Base-by-base conservation (phyloP, 768 basidiomycete genomes). In the Phaffia tasmanica region DNA sequence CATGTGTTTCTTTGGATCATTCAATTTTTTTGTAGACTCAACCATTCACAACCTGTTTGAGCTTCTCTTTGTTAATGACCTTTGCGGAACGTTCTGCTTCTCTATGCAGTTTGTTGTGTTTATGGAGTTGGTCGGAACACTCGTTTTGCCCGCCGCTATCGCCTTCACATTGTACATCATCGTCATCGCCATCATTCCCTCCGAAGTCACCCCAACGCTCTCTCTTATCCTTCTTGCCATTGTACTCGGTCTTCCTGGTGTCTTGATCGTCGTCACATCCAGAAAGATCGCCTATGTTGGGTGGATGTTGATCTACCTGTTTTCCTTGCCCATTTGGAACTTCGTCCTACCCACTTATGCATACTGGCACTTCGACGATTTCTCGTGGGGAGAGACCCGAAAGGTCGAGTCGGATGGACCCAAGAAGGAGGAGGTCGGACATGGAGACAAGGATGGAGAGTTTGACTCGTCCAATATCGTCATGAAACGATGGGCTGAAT, bases 21-120 rank as follows among this genome's bases (percentile, higher is more conserved):
- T 46, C 6, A 16, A 54, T 5, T 42, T 25, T 57, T 23, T 1
- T 27, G 11, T 54, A 68, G 66, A 98, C 79, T 97, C 93, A 65
- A 99, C 94, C 0, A 86, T 98, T 49, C 95, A 99, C 79, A 99
- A 99, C 73, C 80, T 98, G 53, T 86, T 88, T n/a, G 94, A 98
- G 75, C 81, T 99, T 66, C 78, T 98, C 42, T 82, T 97, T 59
- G 94, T 99, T 29, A 85, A 93, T 27, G 95, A 99, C 76, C 84
- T 98, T n/a, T 99, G 94, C 72, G 95, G 95, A 57, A 97, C 93
- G 2, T 99, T 98, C 85, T 99, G 95, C 80, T 98, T 99, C 83
- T 93, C 90, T 15, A 97, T 97, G 50, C 42, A 56, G 32, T 56
- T 62, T 21, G 63, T 57, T 27, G 62, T 53, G 47, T 92, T 87